Base-by-base conservation (phyloP, 1,284 basidiomycete species). In the Melampsora americana region DNA sequence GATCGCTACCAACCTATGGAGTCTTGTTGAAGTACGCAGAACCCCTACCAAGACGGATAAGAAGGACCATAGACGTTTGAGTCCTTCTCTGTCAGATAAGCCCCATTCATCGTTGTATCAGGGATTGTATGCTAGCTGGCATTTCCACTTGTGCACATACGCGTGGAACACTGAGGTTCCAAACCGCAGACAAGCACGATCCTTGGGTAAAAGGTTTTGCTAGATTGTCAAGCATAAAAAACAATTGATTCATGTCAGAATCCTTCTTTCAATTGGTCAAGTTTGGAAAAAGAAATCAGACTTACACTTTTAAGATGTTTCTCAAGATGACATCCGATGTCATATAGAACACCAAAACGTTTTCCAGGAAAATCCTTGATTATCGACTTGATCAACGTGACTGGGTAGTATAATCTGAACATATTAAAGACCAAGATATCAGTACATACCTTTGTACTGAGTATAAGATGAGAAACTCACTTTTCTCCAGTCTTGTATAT, bases 101-200 rank as follows among this genome's bases (percentile, higher is more conserved):
- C 50, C 73, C 66, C 66, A 76, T 5, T 46, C 73, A 12, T 9
- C 9, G 20, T 50, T 62, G 39, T 70, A 69, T 3, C 53, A 35
- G 3, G 73, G 73, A 61, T 70, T 56, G 6, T 30, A 69, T 16
- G n/a, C 2, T 0, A 70, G 35, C 56, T 76, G 73, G 42, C 73
- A 76, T 16, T 59, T 64, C 73, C 73, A 76, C 20, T 69, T 42
- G 62, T 76, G 73, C 0, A 62, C 73, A 71, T 53, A 76, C 5
- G 73, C 67, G 59, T 76, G 73, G n/a, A 76, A 76, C 0, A 76
- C 48, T 1, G 56, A 76, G 1, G 73, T 76, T 1, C 39, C 73
- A 68, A 71, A 76, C 28, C 35, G 7, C 2, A 75, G 1, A 14
- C 20, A 5, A 18, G 35, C 28, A 62, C 35, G 42, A 9, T 71